Percentiles rank a stretch among this genome's conserved stretches.
phyloP scores from a whole-genome alignment of 495 filamentous ascomycete species.

The Lepidopterella palustris region DNA sequence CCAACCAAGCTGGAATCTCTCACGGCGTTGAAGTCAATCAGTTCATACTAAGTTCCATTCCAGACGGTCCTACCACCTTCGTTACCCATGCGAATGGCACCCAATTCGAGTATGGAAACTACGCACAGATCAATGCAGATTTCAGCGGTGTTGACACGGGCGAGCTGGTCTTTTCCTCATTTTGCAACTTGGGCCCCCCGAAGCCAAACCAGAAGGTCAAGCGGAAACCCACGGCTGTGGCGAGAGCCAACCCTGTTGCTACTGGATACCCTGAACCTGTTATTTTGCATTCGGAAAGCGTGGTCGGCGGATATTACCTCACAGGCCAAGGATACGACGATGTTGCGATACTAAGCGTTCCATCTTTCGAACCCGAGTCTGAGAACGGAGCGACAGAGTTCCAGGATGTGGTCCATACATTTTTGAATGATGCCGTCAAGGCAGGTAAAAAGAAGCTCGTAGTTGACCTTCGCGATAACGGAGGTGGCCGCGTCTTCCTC shows the following conservation, averaged over 20 bases:
- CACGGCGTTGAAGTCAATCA: background rate
- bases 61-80: conserved; percentile 33
- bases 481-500: conserved; percentile 1
- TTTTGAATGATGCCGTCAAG: background rate
- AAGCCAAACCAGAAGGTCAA: background rate
- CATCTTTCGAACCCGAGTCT: conserved; percentile 2
- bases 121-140: conserved; percentile 30
- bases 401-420: conserved; percentile 4
- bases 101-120: conserved; percentile 28
- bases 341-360: conserved; percentile 1
- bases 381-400: background rate
- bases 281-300: background rate
- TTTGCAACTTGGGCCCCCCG: conserved; percentile 1
- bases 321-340: conserved; percentile 1
- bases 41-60: background rate
- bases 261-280: conserved; percentile 6
- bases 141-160: background rate
- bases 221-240: background rate
- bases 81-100: conserved; percentile 42
- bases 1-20: conserved; percentile 25
- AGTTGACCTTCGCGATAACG: conserved; percentile 5
- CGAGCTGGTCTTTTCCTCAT: background rate
- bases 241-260: background rate
- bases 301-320: conserved; percentile 5
- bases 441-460: conserved; percentile 7